phyloP scores from a whole-genome alignment of 225 moss, liverwort and hornwort species.

The Pleurozium schreberi region DNA sequence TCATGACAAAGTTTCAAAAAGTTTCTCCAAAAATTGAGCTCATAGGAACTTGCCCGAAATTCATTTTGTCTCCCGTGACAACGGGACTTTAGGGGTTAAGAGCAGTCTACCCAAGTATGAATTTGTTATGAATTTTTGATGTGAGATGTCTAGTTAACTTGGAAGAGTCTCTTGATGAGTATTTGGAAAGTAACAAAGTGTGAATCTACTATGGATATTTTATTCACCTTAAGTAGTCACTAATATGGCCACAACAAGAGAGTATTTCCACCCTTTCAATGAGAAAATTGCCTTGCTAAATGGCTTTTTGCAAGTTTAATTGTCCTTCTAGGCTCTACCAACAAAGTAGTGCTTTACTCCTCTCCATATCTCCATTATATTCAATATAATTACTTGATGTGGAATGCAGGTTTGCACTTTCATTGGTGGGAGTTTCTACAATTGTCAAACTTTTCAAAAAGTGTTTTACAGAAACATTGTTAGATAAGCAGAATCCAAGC shows the following conservation, averaged over 20 bases:
- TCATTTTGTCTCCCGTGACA: no score
- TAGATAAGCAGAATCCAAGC: background rate
- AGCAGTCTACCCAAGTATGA: no score
- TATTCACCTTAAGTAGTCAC: no score
- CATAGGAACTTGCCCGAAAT: no score
- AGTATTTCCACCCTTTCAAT: background rate
- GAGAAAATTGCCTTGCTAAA: rapidly evolving
- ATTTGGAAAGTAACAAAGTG: no score
- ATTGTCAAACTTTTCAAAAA: background rate
- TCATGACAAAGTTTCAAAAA: no score
- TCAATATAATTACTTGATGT: background rate
- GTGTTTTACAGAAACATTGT: background rate
- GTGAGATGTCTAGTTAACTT: no score
- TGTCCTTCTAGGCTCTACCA: rapidly evolving
- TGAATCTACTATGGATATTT: no score
- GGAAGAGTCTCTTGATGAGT: no score
- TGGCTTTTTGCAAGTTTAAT: background rate
- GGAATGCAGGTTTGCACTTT: background rate
- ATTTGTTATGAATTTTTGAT: no score
- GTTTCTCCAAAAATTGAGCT: no score
- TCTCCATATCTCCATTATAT: rapidly evolving
- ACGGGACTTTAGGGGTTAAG: no score
- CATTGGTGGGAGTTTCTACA: background rate
- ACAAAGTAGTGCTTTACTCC: background rate
- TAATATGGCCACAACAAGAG: rapidly evolving